Percentiles rank a stretch among this genome's conserved stretches.
These are phyloP conservation scores for Raphanus raphanistrum DNA, from an alignment of 345 rosid genomes.

Conservation along the genomic window DNA sequence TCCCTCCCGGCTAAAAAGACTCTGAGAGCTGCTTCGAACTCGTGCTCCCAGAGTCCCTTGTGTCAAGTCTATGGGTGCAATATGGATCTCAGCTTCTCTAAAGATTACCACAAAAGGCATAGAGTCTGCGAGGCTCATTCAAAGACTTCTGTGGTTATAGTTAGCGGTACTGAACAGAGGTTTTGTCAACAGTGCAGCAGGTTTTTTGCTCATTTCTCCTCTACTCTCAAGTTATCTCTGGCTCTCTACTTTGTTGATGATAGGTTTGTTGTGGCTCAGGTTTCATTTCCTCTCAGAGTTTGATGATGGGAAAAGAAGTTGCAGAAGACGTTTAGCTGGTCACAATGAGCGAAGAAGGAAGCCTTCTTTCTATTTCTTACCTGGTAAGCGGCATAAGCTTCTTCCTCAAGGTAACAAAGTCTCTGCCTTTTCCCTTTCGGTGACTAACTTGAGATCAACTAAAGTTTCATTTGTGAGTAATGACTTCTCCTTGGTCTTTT, in stretches of 20 bases:
- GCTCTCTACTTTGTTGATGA: not conserved
- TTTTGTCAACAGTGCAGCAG: slow-evolving; percentile 97
- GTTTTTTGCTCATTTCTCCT: slow-evolving; percentile 34
- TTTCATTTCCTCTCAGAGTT: slow-evolving; percentile 87
- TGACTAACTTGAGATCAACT: not conserved
- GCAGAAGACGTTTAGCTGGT: slow-evolving; percentile 83
- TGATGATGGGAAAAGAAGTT: slow-evolving; percentile 85
- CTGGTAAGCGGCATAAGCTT: slow-evolving; percentile 49
- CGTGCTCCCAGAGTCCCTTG: slow-evolving; percentile 39
- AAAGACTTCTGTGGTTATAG: slow-evolving; percentile 64
- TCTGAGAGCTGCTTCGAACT: slow-evolving; percentile 22
- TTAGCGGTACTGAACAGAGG: slow-evolving; percentile 69
- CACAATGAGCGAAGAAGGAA: slow-evolving; percentile 86
- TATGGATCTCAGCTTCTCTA: slow-evolving; percentile 66
- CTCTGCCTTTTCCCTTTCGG: not conserved
- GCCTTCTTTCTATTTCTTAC: slow-evolving; percentile 52
- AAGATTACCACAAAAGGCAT: slow-evolving; percentile 79
- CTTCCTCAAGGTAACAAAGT: slow-evolving; percentile 50
- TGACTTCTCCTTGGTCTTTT: slow-evolving; percentile 49
- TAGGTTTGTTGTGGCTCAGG: slow-evolving; percentile 44
- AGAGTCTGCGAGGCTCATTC: slow-evolving; percentile 83
- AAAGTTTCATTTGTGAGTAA: not conserved
- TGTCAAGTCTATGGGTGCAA: slow-evolving; percentile 80
- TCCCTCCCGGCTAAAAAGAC: slow-evolving; percentile 39
- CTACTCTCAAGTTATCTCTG: not conserved